Conservation (phyloP, 768 basidiomycete genomes). For the Phaeotremella fagi region DNA sequence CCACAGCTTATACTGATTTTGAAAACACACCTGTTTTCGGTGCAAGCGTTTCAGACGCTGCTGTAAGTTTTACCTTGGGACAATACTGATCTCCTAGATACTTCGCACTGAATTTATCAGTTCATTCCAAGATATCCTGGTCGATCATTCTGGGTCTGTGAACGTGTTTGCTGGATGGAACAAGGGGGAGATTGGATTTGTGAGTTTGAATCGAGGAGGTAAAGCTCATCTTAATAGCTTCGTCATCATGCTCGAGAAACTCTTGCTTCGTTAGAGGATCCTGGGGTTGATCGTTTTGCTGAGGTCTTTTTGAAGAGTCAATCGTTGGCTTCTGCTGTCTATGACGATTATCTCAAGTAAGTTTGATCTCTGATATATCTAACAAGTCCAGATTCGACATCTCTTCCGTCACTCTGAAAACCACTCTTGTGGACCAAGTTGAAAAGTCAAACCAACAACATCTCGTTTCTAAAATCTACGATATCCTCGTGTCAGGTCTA, state of each 20-base stretch:
- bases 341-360: conserved; percentile 55
- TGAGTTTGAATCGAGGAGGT: conserved; percentile 41
- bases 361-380: conserved; percentile 4
- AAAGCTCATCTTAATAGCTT: conserved; percentile 53
- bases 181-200: conserved; percentile 69
- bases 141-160: conserved; percentile 69
- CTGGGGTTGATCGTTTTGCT: conserved; percentile 59
- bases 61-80: conserved; percentile 2
- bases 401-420: conserved; percentile 11
- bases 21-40: conserved; percentile 29
- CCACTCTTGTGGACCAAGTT: too few species aligned
- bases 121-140: conserved; percentile 57
- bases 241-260: conserved; percentile 70
- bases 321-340: conserved; percentile 61
- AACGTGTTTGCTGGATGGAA: conserved; percentile 77
- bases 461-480: too few species aligned
- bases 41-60: neutral
- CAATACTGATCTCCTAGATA: conserved; percentile 4
- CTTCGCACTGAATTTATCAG: conserved; percentile 33
- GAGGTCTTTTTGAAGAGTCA: conserved; percentile 69
- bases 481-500: conserved; percentile 59
- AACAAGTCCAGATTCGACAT: conserved; percentile 37
- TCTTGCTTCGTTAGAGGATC: conserved; percentile 58
- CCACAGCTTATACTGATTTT: conserved; percentile 68
- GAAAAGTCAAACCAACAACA: too few species aligned